A percentile compares a stretch with the other conserved stretches of the same genome.
Evolutionary conservation across 2,329 filamentous ascomycete species (phyloP).

Genomic region (Sphaerulina vaccinii): DNA sequence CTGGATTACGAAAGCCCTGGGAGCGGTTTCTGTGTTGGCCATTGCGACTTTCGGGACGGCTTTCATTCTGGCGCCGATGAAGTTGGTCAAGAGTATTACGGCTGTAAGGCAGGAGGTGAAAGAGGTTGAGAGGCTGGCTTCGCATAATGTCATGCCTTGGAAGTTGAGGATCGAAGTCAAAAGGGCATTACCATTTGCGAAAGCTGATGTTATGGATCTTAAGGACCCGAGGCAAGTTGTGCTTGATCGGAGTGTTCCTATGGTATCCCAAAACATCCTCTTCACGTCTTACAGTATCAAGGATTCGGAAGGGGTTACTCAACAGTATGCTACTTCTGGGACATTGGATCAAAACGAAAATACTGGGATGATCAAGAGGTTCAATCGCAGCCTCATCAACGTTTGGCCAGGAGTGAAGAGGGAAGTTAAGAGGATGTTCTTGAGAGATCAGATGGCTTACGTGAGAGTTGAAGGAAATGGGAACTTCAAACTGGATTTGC

Average conservation of each 20-base stretch:
- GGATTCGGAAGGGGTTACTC: constrained; percentile 15
- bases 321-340: constrained; percentile 17
- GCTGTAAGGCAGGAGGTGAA: constrained; percentile 8
- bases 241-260: constrained; percentile 19
- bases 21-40: constrained; percentile 15
- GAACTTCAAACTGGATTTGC: constrained; percentile 34
- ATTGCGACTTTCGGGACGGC: constrained; percentile 20
- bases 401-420: constrained; percentile 18
- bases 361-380: background rate
- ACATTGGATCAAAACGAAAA: constrained; percentile 1
- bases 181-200: constrained; percentile 23
- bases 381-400: constrained; percentile 13
- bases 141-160: constrained; percentile 8
- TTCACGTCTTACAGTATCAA: constrained; percentile 10
- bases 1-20: constrained; percentile 15
- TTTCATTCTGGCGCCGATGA: constrained; percentile 24
- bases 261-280: constrained; percentile 3
- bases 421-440: constrained; percentile 30
- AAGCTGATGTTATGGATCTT: constrained; percentile 19
- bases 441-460: constrained; percentile 31
- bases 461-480: constrained; percentile 23
- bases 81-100: constrained; percentile 26
- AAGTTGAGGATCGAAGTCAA: constrained; percentile 22
- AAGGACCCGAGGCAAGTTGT: constrained; percentile 7
- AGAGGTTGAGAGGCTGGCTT: background rate